A percentile compares a stretch with the other conserved stretches of the same genome.
Conservation (phyloP, 768 basidiomycete species). For the Phylloporus scabripes region DNA sequence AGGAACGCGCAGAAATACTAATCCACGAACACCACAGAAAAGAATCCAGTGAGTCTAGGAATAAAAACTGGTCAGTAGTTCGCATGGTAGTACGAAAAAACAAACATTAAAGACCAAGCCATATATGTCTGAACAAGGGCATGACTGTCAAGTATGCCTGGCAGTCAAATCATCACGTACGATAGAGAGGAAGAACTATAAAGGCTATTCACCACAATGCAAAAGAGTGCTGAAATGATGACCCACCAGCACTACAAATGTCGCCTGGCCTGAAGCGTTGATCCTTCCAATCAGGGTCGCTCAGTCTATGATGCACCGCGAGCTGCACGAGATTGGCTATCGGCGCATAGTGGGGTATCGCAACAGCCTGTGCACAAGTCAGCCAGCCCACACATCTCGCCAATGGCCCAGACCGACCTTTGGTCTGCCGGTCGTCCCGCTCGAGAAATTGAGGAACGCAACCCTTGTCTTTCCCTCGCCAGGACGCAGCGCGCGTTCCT, state of each 20-base stretch:
- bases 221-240: background rate
- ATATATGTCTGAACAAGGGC: slow-evolving; percentile 48
- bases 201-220: background rate
- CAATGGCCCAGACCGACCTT: slow-evolving; percentile 40
- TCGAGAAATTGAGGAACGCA: slow-evolving; percentile 68
- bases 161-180: slow-evolving; percentile 32
- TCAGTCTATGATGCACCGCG: slow-evolving; percentile 47
- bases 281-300: slow-evolving; percentile 41
- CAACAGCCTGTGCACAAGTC: slow-evolving; percentile 41
- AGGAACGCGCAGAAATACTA: background rate
- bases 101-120: slow-evolving; percentile 55
- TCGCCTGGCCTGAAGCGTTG: slow-evolving; percentile 57
- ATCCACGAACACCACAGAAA: slow-evolving; percentile 46
- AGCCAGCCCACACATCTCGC: background rate
- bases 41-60: slow-evolving; percentile 52
- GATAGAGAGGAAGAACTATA: slow-evolving; percentile 56
- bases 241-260: slow-evolving; percentile 51
- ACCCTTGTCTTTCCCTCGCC: slow-evolving; percentile 67
- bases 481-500: slow-evolving; percentile 44
- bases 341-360: slow-evolving; percentile 53
- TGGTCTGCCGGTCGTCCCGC: slow-evolving; percentile 70
- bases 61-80: slow-evolving; percentile 20
- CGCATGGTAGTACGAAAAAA: slow-evolving; percentile 1
- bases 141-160: background rate
- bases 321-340: slow-evolving; percentile 62